Conservation (phyloP, 164 flowering plant genomes). For the Umbilicus rupestris region DNA sequence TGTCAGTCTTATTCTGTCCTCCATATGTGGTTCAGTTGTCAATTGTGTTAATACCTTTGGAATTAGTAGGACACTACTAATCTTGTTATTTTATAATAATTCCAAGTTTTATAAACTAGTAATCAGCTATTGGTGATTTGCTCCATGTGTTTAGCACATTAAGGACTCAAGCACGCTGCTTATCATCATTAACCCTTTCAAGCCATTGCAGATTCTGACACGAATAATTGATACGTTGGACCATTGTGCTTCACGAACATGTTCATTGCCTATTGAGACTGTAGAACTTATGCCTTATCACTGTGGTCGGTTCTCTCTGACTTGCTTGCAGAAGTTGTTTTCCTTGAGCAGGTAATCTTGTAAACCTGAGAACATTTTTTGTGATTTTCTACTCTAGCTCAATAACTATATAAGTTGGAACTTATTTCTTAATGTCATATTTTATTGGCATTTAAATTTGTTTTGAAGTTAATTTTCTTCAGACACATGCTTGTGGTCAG, state of each 20-base stretch:
- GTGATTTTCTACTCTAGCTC: not conserved
- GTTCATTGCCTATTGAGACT: slow-evolving; percentile 77
- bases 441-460: not conserved
- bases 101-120: not conserved
- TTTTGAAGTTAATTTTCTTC: not conserved
- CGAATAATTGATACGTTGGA: slow-evolving; percentile 76
- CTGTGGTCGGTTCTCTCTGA: slow-evolving; percentile 88
- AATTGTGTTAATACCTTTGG: not conserved
- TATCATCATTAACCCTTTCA: not conserved
- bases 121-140: not conserved
- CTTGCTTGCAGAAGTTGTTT: slow-evolving; percentile 84
- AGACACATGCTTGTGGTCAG: not conserved
- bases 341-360: slow-evolving; percentile 64
- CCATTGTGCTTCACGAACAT: slow-evolving; percentile 94
- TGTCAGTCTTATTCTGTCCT: not conserved
- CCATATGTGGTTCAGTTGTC: not conserved
- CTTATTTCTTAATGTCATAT: not conserved
- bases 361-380: not conserved
- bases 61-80: not conserved
- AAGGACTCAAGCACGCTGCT: not conserved
- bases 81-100: too few relatives aligned
- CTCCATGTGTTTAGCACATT: not conserved
- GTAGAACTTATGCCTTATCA: slow-evolving; percentile 87
- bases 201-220: slow-evolving; percentile 45
- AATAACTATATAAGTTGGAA: not conserved